Percentiles rank a stretch among this genome's conserved stretches.
These are phyloP conservation scores for Apiospora pterosperma DNA, from an alignment of 2,329 filamentous ascomycete genomes.

Conservation along the genomic window DNA sequence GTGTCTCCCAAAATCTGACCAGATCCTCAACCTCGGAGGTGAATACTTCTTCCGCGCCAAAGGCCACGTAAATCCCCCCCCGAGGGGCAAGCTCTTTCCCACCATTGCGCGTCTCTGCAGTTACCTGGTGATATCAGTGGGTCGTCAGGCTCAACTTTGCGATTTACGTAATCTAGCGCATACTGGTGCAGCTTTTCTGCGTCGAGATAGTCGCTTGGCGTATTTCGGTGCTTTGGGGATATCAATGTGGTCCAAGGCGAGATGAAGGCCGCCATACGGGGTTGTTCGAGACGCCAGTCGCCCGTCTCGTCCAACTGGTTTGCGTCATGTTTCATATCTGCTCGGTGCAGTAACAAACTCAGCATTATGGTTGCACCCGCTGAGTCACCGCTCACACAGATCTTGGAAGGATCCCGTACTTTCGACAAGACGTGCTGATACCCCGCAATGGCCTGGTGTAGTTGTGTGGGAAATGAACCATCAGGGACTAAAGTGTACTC, in stretches of 20 bases:
- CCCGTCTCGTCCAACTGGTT: conserved; percentile 26
- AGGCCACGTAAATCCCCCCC: conserved; percentile 68
- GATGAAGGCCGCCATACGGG: conserved; percentile 65
- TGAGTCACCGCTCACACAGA: conserved; percentile 76
- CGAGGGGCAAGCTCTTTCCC: conserved; percentile 63
- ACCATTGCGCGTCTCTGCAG: conserved; percentile 63
- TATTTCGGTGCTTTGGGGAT: conserved; percentile 64
- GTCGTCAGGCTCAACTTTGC: conserved; percentile 44
- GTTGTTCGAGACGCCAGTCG: conserved; percentile 27
- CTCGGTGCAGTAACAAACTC: conserved; percentile 67
- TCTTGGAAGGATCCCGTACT: conserved; percentile 53
- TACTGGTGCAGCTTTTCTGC: conserved; percentile 63
- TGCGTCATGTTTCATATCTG: conserved; percentile 34
- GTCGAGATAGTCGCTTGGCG: conserved; percentile 72
- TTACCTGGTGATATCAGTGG: conserved; percentile 66
- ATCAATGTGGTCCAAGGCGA: conserved; percentile 78
- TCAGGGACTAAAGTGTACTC: conserved; percentile 81
- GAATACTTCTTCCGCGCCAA: conserved; percentile 76
- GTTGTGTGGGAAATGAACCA: conserved; percentile 67
- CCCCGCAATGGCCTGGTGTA: conserved; percentile 65
- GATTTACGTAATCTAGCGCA: conserved; percentile 64
- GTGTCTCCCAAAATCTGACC: conserved; percentile 50
- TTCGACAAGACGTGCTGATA: conserved; percentile 67
- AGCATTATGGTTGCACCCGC: conserved; percentile 74
- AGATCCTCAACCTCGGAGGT: conserved; percentile 65